Base-by-base conservation (phyloP, 331 rosid genomes). In the Malus hybrid region DNA sequence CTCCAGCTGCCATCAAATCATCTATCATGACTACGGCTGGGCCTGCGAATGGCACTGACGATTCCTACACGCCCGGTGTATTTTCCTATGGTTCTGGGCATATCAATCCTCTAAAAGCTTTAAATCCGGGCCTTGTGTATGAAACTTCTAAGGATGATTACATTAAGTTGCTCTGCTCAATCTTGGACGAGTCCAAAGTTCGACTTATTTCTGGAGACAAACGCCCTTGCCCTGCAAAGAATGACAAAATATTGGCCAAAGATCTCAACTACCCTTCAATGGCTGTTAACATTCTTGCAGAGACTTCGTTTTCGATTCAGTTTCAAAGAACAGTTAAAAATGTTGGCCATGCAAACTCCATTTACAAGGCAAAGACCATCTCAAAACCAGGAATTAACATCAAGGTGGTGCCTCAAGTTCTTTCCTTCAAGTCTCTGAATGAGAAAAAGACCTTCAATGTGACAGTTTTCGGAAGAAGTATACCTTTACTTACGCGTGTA, bases 291-390 rank as follows among this genome's bases (percentile, higher is more conserved):
- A 54, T 79, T 14, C 3, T 3, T 34, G 62, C 78, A 29, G 3
- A 3, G 8, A 9, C 33, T 0, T 14, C 74, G 5, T 85, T 82
- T 32, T 33, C 3, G 1, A 60, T 80, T 8, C 24, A 32, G 4
- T 64, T 85, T 55, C 48, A 19, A 2, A 80, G 79, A 76, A 80
- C 39, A 6, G 81, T 80, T 7, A 85, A 82, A 20, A 82, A 85
- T 56, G 85, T 85, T 60, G 86, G 85, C 4, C 48, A 7, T 31
- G 27, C 65, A 1, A 83, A 62, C 73, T 74, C 86, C 20, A 74
- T 52, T 19, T 82, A 85, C 76, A 74, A 64, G 57, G 79, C 73
- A 22, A 69, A 5, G 4, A n/a, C 39, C 31, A 2, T 10, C 4
- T 5, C 32, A 11, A 39, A n/a, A 7, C 7, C 73, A 13, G 3